phyloP scores from a whole-genome alignment of 2,329 filamentous ascomycete genomes.

The Tricladium varicosporioides region DNA sequence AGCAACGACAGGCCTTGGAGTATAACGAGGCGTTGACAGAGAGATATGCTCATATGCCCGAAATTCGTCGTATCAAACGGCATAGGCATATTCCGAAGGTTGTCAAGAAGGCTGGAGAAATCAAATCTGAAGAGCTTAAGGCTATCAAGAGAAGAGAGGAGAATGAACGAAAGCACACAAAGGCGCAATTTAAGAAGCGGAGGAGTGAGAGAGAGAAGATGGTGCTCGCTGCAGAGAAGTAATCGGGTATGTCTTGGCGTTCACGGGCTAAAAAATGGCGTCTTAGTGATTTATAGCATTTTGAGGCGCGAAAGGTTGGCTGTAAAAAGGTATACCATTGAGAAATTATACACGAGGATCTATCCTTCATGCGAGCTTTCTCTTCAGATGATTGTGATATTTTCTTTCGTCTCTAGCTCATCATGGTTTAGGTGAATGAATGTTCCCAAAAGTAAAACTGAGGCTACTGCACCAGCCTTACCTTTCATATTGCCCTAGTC shows the following conservation, averaged over 20 bases:
- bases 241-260: conserved; percentile 13
- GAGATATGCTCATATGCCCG: conserved; percentile 92
- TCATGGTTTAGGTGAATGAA: no score
- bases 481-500: no score
- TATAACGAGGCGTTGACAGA: conserved; percentile 84
- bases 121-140: conserved; percentile 86
- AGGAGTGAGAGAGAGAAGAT: conserved; percentile 89
- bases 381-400: no score
- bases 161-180: conserved; percentile 89
- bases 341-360: not conserved
- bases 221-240: conserved; percentile 58
- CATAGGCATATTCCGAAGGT: conserved; percentile 91
- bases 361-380: no score
- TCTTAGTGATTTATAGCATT: conserved; percentile 10
- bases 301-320: conserved; percentile 12
- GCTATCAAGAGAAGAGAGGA: conserved; percentile 88
- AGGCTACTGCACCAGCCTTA: no score
- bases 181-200: conserved; percentile 73
- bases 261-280: conserved; percentile 4
- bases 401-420: no score
- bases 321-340: conserved; percentile 9
- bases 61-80: conserved; percentile 84
- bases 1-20: conserved; percentile 83
- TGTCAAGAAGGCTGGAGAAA: conserved; percentile 93
- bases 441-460: no score